phyloP scores from a whole-genome alignment of 2,329 filamentous ascomycete genomes.

The Juglanconis sp. region DNA sequence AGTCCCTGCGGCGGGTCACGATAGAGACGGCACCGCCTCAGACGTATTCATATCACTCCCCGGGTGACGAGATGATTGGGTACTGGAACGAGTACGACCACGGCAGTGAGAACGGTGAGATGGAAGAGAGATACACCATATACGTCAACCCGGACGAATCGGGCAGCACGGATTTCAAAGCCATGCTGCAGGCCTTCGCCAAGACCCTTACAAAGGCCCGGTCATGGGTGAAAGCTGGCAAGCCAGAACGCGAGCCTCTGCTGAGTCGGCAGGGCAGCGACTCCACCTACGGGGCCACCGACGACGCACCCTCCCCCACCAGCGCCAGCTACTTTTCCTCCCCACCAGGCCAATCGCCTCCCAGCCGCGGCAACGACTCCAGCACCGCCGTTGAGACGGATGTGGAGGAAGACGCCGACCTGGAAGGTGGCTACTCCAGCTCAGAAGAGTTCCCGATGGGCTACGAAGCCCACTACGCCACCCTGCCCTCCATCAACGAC shows the following conservation, averaged over 20 bases:
- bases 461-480: constrained; percentile 53
- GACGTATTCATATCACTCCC: constrained; percentile 4
- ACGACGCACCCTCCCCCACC: constrained; percentile 18
- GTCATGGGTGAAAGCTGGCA: constrained; percentile 42
- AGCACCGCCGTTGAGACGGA: constrained; percentile 34
- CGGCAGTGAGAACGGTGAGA: constrained; percentile 64
- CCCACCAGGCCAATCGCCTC: constrained; percentile 29
- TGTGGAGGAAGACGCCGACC: constrained; percentile 38
- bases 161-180: constrained; percentile 58
- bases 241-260: constrained; percentile 22
- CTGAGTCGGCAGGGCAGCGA: constrained; percentile 22
- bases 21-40: constrained; percentile 20
- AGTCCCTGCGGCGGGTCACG: constrained; percentile 15
- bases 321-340: constrained; percentile 23
- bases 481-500: constrained; percentile 49
- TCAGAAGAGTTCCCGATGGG: constrained; percentile 49
- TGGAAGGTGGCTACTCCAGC: constrained; percentile 40
- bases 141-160: constrained; percentile 69
- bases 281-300: constrained; percentile 22
- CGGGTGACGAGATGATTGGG: constrained; percentile 30
- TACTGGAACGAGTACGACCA: constrained; percentile 91
- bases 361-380: constrained; percentile 23
- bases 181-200: constrained; percentile 51
- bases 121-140: constrained; percentile 65
- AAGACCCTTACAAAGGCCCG: constrained; percentile 50